Conservation (phyloP, 495 filamentous ascomycete species). For the Neurospora intermedia region DNA sequence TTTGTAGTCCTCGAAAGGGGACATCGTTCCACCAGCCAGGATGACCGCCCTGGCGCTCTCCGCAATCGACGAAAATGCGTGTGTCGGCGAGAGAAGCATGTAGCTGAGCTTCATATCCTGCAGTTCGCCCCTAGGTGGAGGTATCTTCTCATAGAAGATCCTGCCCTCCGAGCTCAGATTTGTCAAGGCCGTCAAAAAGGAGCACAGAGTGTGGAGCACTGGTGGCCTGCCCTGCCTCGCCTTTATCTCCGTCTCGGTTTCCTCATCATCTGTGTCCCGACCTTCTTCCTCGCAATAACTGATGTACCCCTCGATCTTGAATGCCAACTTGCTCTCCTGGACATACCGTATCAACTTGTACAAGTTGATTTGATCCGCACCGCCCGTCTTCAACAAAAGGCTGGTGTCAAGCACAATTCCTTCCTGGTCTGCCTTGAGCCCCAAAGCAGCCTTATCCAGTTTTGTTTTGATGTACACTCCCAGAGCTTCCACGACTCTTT, state of each 20-base stretch:
- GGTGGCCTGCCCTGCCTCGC: conserved; percentile 35
- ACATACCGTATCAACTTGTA: conserved; percentile 80
- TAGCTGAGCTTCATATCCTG: conserved; percentile 62
- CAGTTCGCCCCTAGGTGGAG: not conserved
- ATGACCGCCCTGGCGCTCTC: conserved; percentile 81
- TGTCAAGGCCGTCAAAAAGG: conserved; percentile 72
- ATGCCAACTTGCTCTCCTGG: conserved; percentile 83
- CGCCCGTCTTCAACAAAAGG: conserved; percentile 69
- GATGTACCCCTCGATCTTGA: conserved; percentile 85
- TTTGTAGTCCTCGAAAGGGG: conserved; percentile 83
- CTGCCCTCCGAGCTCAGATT: conserved; percentile 82
- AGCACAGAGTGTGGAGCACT: conserved; percentile 71
- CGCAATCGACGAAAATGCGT: conserved; percentile 83
- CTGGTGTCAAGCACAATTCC: conserved; percentile 47
- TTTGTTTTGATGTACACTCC: conserved; percentile 32
- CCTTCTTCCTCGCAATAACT: conserved; percentile 42
- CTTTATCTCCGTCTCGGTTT: not conserved
- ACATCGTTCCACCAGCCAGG: conserved; percentile 94
- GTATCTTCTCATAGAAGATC: conserved; percentile 61
- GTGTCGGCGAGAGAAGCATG: conserved; percentile 85
- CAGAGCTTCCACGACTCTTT: conserved; percentile 69
- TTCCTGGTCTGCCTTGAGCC: conserved; percentile 31
- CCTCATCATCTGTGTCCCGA: not conserved
- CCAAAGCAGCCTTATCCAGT: conserved; percentile 38
- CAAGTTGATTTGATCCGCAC: conserved; percentile 90